These are phyloP conservation scores for Diospyros kaki DNA, from an alignment of 148 eudicot genomes.

Conservation along the genomic window DNA sequence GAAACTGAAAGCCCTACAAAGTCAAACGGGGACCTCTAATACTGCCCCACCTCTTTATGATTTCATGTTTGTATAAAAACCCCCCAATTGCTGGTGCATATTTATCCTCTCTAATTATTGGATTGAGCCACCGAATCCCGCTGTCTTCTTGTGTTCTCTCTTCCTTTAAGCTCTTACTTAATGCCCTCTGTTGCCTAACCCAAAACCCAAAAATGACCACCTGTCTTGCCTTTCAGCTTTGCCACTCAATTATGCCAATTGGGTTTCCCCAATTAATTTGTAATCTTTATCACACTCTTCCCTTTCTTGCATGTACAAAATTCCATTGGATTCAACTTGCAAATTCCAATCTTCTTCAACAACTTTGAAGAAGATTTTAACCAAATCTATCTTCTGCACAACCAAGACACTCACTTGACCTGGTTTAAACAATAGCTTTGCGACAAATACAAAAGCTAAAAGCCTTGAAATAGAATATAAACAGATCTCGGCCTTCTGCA, in stretches of 20 bases:
- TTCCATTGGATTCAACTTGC: conserved; percentile 6
- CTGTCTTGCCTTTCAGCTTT: conserved; percentile 14
- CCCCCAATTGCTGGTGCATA: no score
- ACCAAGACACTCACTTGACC: neutral
- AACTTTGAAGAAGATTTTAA: neutral
- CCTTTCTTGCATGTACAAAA: neutral
- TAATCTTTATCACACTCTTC: conserved; percentile 3
- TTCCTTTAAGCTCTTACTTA: neutral
- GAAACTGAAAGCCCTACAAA: neutral
- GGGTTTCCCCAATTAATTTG: neutral
- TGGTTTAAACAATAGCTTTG: no score
- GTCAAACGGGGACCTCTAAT: conserved; percentile 16
- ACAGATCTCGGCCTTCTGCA: no score
- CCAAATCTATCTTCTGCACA: conserved; percentile 6
- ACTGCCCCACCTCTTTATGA: conserved; percentile 8
- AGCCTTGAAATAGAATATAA: no score
- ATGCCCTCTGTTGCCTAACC: conserved; percentile 17
- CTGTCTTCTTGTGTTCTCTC: conserved; percentile 22
- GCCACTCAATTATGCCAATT: conserved; percentile 12
- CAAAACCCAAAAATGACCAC: neutral
- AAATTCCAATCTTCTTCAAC: conserved; percentile 4
- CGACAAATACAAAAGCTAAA: no score
- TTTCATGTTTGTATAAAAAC: neutral
- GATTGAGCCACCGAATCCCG: conserved; percentile 30
- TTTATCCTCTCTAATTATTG: conserved; percentile 9